Evolutionary conservation across 2,329 filamentous ascomycete species (phyloP).

Genomic region (Nemania sp.): DNA sequence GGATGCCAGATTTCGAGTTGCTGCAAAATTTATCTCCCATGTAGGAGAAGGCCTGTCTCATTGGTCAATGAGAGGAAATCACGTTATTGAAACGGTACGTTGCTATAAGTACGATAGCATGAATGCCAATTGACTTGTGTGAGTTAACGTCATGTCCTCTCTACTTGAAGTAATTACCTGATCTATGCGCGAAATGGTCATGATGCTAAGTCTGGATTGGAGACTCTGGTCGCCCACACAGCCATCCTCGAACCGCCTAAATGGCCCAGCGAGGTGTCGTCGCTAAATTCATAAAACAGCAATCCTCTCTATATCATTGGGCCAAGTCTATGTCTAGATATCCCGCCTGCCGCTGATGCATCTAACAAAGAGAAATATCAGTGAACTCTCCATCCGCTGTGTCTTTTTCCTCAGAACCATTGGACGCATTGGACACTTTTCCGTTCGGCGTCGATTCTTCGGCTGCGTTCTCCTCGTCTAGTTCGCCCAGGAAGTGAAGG

Average conservation of each 20-base stretch:
- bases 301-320: neutral
- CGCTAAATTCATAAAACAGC: no score
- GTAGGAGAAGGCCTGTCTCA: neutral
- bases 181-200: no score
- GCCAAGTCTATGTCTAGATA: no score
- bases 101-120: neutral
- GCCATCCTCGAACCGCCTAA: no score
- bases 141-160: neutral
- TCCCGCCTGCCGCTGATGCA: no score
- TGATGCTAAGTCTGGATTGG: no score
- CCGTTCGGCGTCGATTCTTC: conserved; percentile 7
- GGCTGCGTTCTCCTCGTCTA: neutral
- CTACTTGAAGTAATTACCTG: no score
- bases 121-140: neutral
- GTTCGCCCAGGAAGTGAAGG: conserved; percentile 39
- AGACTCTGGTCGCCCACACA: neutral
- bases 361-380: no score
- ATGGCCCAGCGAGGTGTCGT: no score
- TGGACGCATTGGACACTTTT: no score
- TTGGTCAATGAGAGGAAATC: neutral
- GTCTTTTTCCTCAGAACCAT: neutral
- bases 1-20: conserved; percentile 40
- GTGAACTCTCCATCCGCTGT: neutral
- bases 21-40: conserved; percentile 34
- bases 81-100: neutral